Conservation (phyloP, 192 early-diverging fungal species). For the Coemansia sp. region DNA sequence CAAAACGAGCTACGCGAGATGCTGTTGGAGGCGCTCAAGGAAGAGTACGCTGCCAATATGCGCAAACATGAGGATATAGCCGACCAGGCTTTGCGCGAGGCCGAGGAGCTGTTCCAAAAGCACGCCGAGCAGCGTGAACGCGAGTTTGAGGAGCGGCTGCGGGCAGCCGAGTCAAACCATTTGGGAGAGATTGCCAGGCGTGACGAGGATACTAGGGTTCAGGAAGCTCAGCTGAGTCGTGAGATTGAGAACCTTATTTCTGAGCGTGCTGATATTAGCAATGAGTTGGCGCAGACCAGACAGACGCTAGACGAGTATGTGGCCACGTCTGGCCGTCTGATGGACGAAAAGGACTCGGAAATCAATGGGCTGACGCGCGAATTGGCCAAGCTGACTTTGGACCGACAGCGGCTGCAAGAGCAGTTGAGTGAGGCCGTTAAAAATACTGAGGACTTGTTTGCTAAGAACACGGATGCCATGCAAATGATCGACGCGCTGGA, state of each 20-base stretch:
- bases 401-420: constrained; percentile 36
- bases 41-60: constrained; percentile 50
- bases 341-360: constrained; percentile 38
- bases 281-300: constrained; percentile 29
- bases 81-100: constrained; percentile 39
- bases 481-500: constrained; percentile 21
- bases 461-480: constrained; percentile 27
- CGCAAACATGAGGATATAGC: constrained; percentile 37
- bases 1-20: constrained; percentile 51
- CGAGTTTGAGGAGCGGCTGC: constrained; percentile 39
- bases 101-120: constrained; percentile 34
- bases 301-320: constrained; percentile 45
- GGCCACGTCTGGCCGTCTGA: constrained; percentile 23
- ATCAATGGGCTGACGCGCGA: constrained; percentile 32
- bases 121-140: constrained; percentile 34
- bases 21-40: constrained; percentile 43
- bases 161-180: constrained; percentile 19
- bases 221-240: constrained; percentile 30
- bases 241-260: constrained; percentile 33
- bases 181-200: constrained; percentile 31
- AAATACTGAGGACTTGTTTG: constrained; percentile 18
- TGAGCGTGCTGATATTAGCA: constrained; percentile 25
- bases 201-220: constrained; percentile 35
- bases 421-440: constrained; percentile 21
- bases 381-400: constrained; percentile 37